Evolutionary conservation across 2,329 filamentous ascomycete species (phyloP), one percentile per base, ranked within the genome.

Genomic region (Didymella pomorum): DNA sequence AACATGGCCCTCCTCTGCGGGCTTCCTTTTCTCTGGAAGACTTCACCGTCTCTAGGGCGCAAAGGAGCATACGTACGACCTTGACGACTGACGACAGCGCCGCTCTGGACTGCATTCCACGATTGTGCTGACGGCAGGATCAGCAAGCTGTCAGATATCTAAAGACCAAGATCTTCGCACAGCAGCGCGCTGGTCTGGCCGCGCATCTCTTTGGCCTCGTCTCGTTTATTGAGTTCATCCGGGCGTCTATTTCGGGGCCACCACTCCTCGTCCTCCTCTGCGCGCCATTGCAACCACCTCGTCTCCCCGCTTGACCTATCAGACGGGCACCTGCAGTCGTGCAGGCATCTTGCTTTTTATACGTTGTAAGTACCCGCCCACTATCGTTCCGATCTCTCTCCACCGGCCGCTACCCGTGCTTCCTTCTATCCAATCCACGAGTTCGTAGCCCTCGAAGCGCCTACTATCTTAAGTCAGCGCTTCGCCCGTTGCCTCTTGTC

Each of bases 211-310:
- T 69, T 69, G 64, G 63, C n/a, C n/a, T n/a, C n/a, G 61, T 70
- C 67, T 69, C 66, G 60, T 70, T 63, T 65, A 70, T 71, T 70
- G 67, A 70, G 55, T 75, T 74, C 71, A 67, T 56, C 73, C 72
- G 73, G 74, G 74, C 74, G 74, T 77, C 72, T 77, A 77, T 76
- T 77, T 75, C 71, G 74, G 73, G 33, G 67, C 69, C 68, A 64
- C 66, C 65, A 68, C 67, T 66, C 67, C 58, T 63, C 66, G 62
- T 62, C 56, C 52, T 64, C 59, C 60, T 63, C 57, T 64, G 65
- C 63, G 64, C 71, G 69, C 71, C 73, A 67, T 71, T 67, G 64
- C 65, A 63, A 65, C 62, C 62, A 66, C 26, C 65, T 72, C 67
- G 69, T 71, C 67, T 71, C 64, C 68, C 67, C 54, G 26, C 35